A percentile compares a stretch with the other conserved stretches of the same genome.
phyloP scores from a whole-genome alignment of 306 rosid species.

The Fragaria iinumae region DNA sequence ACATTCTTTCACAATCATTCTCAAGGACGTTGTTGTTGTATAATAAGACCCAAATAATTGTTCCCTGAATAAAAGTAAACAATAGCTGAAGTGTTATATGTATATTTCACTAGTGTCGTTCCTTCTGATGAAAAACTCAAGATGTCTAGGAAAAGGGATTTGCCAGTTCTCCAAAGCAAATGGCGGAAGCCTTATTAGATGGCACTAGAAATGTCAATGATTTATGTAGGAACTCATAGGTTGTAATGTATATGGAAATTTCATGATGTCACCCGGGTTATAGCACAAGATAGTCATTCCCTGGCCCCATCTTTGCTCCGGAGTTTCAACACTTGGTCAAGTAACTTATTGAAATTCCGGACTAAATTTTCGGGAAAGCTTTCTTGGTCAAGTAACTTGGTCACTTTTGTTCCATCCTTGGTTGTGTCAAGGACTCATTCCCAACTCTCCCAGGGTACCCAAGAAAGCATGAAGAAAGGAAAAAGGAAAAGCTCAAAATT shows the following conservation, averaged over 20 bases:
- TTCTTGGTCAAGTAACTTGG: not conserved
- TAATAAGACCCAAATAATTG: not conserved
- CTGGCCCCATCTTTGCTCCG: too few relatives aligned
- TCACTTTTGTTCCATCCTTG: not conserved
- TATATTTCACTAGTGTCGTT: not conserved
- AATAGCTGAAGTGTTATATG: not conserved
- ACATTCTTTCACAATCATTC: constrained; percentile 10
- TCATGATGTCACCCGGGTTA: too few relatives aligned
- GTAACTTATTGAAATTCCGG: not conserved
- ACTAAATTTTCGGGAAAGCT: not conserved
- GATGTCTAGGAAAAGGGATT: not conserved
- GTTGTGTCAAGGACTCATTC: not conserved
- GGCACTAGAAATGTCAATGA: too few relatives aligned
- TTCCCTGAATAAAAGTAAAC: not conserved
- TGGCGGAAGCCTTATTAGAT: too few relatives aligned
- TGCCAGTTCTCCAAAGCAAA: too few relatives aligned
- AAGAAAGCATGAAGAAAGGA: too few relatives aligned
- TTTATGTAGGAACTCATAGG: too few relatives aligned
- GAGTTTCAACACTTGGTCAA: too few relatives aligned
- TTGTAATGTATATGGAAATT: too few relatives aligned
- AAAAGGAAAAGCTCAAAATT: too few relatives aligned
- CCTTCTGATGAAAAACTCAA: not conserved
- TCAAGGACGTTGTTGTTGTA: not conserved
- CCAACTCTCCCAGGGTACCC: not conserved
- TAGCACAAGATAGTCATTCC: too few relatives aligned